These are phyloP conservation scores for Pleurotus giganteus DNA, from an alignment of 768 basidiomycete species.

Conservation along the genomic window DNA sequence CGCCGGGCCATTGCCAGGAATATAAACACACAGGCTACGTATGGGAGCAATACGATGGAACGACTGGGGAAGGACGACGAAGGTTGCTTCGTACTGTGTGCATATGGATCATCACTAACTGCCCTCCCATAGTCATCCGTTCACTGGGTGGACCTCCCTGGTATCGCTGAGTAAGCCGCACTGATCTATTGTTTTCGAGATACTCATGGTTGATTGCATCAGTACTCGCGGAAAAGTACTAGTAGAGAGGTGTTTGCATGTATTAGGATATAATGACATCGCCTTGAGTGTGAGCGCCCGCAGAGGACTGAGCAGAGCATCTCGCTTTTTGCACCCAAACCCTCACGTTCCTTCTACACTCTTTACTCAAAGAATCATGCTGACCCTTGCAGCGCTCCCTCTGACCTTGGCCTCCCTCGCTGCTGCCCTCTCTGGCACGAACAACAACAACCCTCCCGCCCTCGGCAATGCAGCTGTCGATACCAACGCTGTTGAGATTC, in stretches of 20 bases:
- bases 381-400: slow-evolving; percentile 2
- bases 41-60: slow-evolving; percentile 95
- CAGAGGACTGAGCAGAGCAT: not conserved
- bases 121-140: slow-evolving; percentile 73
- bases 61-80: slow-evolving; percentile 78
- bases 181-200: not conserved
- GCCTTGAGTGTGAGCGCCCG: not conserved
- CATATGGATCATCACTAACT: slow-evolving; percentile 10
- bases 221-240: slow-evolving; percentile 75
- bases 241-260: not conserved
- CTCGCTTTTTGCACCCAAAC: not conserved
- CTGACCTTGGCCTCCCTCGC: not conserved
- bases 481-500: slow-evolving; percentile 36
- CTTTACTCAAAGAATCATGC: not conserved
- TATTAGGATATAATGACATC: not conserved
- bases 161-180: slow-evolving; percentile 75
- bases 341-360: not conserved
- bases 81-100: slow-evolving; percentile 47
- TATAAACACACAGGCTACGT: slow-evolving; percentile 92
- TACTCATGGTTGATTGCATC: slow-evolving; percentile 12
- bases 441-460: not conserved
- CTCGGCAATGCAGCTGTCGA: not conserved
- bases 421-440: not conserved
- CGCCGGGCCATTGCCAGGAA: slow-evolving; percentile 48
- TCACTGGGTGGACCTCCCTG: slow-evolving; percentile 96